Conservation (phyloP, 352 stramenopile species). For the Phytophthora capsici region DNA sequence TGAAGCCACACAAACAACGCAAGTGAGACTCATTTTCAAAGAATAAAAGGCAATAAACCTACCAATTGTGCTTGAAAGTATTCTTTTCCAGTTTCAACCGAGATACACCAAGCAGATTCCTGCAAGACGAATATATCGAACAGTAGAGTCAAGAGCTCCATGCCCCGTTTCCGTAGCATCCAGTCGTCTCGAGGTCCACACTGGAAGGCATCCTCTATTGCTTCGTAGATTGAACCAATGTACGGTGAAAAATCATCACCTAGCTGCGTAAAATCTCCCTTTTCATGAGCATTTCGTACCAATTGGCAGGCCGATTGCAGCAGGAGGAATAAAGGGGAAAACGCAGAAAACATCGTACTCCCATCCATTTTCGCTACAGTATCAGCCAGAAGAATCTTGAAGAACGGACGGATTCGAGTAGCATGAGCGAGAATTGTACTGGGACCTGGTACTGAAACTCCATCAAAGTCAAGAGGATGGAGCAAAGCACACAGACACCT, state of each 20-base stretch:
- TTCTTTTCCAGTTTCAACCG: constrained; percentile 15
- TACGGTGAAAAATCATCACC: constrained; percentile 45
- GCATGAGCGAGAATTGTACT: constrained; percentile 41
- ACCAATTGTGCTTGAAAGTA: constrained; percentile 48
- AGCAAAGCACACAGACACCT: constrained; percentile 58
- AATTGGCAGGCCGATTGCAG: constrained; percentile 47
- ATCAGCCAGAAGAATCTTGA: constrained; percentile 43
- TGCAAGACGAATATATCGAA: constrained; percentile 53
- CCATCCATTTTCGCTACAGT: constrained; percentile 53
- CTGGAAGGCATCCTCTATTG: constrained; percentile 66
- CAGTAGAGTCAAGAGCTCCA: constrained; percentile 59
- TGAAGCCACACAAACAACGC: constrained; percentile 16
- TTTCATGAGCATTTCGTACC: constrained; percentile 35
- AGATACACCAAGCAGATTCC: constrained; percentile 18
- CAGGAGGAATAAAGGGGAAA: constrained; percentile 57
- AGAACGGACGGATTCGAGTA: constrained; percentile 41
- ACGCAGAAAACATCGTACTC: constrained; percentile 50
- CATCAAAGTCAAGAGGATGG: constrained; percentile 62
- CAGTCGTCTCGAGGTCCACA: constrained; percentile 58
- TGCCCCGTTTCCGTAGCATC: constrained; percentile 55
- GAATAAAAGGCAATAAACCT: constrained; percentile 8
- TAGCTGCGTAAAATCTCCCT: constrained; percentile 29
- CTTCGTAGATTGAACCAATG: constrained; percentile 54
- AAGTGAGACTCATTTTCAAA: neutral
- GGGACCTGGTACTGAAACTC: constrained; percentile 36